phyloP scores from a whole-genome alignment of 2,329 filamentous ascomycete genomes.

The Fusarium sp. region DNA sequence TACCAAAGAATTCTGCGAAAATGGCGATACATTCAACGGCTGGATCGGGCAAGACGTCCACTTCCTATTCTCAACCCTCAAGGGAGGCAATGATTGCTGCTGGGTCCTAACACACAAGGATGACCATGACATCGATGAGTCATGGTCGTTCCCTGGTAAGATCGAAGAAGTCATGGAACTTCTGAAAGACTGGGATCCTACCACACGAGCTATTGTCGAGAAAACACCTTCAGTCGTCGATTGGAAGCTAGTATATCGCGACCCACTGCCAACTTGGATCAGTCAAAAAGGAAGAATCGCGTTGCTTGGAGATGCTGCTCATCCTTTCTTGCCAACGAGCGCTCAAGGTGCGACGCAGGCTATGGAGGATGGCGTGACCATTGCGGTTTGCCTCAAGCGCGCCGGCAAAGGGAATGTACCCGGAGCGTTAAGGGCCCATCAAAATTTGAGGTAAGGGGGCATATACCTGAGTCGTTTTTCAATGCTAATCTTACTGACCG shows the following conservation, averaged over 20 bases:
- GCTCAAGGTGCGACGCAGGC: constrained; percentile 38
- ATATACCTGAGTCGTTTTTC: fast-evolving
- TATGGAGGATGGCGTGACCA: constrained; percentile 32
- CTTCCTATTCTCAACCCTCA: constrained; percentile 68
- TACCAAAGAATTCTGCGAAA: constrained; percentile 64
- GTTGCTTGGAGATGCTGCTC: constrained; percentile 36
- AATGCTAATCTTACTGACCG: fast-evolving
- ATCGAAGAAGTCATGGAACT: constrained; percentile 29
- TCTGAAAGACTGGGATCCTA: constrained; percentile 28
- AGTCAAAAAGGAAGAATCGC: constrained; percentile 7
- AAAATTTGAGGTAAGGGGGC: constrained; percentile 21
- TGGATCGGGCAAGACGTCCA: constrained; percentile 57
- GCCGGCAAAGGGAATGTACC: constrained; percentile 23
- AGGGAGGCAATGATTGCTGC: constrained; percentile 55
- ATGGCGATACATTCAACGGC: constrained; percentile 70
- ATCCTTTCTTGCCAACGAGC: constrained; percentile 35
- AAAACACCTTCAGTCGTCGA: constrained; percentile 29
- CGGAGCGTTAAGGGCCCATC: constrained; percentile 27
- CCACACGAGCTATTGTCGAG: constrained; percentile 34
- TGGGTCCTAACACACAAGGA: constrained; percentile 67
- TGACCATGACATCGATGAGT: constrained; percentile 35
- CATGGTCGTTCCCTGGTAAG: constrained; percentile 37
- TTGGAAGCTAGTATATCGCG: constrained; percentile 37
- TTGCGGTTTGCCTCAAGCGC: constrained; percentile 27
- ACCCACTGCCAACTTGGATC: constrained; percentile 33